These are phyloP conservation scores for Trifolium fragiferum DNA, from an alignment of 306 rosid species.

Conservation along the genomic window DNA sequence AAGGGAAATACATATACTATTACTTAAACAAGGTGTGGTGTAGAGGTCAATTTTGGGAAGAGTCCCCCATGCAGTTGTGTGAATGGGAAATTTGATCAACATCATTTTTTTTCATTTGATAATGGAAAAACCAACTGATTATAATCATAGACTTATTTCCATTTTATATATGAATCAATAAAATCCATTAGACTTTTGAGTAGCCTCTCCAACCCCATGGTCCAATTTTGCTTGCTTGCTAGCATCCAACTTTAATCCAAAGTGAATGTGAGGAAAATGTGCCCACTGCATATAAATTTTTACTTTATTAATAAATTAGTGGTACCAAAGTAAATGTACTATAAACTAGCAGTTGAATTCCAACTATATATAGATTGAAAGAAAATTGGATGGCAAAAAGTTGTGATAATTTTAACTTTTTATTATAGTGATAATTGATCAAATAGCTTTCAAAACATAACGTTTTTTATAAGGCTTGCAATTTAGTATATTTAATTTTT, in stretches of 20 bases:
- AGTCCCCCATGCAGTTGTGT: conserved; percentile 41
- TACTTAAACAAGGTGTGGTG: conserved; percentile 39
- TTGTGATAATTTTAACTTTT: not conserved
- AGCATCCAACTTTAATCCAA: conserved; percentile 89
- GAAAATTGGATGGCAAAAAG: not conserved
- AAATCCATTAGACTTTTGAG: conserved; percentile 71
- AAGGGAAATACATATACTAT: conserved; percentile 41
- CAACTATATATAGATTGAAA: not conserved
- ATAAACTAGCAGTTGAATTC: not conserved
- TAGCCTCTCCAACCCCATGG: conserved; percentile 60
- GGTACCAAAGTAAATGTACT: not conserved
- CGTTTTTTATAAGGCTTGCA: not conserved
- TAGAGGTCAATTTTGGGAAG: conserved; percentile 43
- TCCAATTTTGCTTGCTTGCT: conserved; percentile 71
- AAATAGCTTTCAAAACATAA: too few species aligned
- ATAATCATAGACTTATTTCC: conserved; percentile 36
- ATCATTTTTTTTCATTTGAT: conserved; percentile 46
- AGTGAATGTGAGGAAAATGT: conserved; percentile 97
- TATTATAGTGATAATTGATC: not conserved
- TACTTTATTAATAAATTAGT: too few species aligned
- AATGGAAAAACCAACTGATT: conserved; percentile 36
- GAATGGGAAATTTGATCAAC: conserved; percentile 55
- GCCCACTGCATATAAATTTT: conserved; percentile 79
- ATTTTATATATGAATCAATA: conserved; percentile 47
- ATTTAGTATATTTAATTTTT: not conserved